phyloP scores from a whole-genome alignment of 345 rosid species.

The Kandelia obovata region DNA sequence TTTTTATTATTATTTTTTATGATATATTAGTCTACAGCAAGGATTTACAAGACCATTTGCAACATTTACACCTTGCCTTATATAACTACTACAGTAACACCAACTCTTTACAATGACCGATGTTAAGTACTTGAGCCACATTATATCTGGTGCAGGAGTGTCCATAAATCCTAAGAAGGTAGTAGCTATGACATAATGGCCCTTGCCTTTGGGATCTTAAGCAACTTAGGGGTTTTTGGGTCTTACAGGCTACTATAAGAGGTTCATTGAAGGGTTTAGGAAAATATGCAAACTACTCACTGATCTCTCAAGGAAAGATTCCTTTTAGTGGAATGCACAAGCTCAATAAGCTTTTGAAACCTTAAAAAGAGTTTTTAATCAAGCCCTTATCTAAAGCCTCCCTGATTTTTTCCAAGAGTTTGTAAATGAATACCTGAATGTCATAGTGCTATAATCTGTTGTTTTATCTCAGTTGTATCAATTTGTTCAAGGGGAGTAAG shows the following conservation, averaged over 20 bases:
- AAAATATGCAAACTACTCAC: background rate
- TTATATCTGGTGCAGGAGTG: background rate
- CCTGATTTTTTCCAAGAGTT: no score
- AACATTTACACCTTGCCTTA: background rate
- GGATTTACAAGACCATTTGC: background rate
- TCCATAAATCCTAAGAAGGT: background rate
- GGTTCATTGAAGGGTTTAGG: no score
- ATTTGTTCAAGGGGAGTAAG: no score
- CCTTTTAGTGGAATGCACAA: no score
- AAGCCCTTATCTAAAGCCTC: no score
- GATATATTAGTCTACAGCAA: background rate
- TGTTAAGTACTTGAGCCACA: background rate
- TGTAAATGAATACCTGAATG: constrained; percentile 1
- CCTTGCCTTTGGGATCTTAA: background rate
- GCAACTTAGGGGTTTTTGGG: background rate
- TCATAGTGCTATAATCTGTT: no score
- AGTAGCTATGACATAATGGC: background rate
- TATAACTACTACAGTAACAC: background rate
- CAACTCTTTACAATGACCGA: background rate
- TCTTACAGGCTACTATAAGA: background rate
- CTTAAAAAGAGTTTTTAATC: no score
- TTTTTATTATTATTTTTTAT: background rate
- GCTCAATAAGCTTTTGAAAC: no score
- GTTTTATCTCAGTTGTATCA: no score
- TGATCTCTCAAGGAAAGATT: background rate